These are phyloP conservation scores for Kregervanrija fluxuum DNA, from an alignment of 805 yeast genomes.

Conservation along the genomic window DNA sequence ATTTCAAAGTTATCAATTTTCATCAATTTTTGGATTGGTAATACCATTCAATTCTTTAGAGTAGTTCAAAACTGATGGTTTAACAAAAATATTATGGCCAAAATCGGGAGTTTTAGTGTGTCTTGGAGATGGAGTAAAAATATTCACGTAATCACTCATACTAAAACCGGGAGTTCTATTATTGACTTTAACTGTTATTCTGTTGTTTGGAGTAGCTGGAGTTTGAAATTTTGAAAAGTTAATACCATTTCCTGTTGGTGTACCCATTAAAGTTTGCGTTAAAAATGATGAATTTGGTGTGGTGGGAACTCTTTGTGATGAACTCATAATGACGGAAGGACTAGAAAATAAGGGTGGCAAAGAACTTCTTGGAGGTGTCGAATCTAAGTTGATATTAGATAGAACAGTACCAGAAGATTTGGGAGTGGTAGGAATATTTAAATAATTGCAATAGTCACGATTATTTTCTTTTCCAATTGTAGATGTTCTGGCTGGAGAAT, in stretches of 20 bases:
- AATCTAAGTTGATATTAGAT: conserved; percentile 17
- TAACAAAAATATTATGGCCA: conserved; percentile 4
- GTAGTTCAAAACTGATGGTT: conserved; percentile 16
- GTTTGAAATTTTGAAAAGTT: conserved; percentile 19
- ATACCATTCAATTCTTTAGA: conserved; percentile 19
- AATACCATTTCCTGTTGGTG: conserved; percentile 8
- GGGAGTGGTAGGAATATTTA: conserved; percentile 25
- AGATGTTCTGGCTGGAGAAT: conserved; percentile 49
- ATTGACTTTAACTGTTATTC: conserved; percentile 14
- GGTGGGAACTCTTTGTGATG: conserved; percentile 6
- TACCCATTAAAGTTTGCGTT: conserved; percentile 10
- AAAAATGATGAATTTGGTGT: conserved; percentile 10
- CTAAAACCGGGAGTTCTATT: conserved; percentile 62
- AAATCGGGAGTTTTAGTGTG: conserved; percentile 31
- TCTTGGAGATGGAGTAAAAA: conserved; percentile 68
- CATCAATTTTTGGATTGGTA: conserved; percentile 4
- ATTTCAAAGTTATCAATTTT: background rate
- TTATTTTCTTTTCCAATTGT: conserved; percentile 12
- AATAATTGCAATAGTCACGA: conserved; percentile 6
- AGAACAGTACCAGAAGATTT: conserved; percentile 15
- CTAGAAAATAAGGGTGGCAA: conserved; percentile 16
- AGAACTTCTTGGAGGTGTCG: conserved; percentile 21
- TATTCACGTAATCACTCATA: conserved; percentile 75
- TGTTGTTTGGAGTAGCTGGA: conserved; percentile 25
- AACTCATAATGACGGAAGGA: conserved; percentile 12